Evolutionary conservation across 768 basidiomycete genomes (phyloP).

Genomic region (Tylopilus balloui): DNA sequence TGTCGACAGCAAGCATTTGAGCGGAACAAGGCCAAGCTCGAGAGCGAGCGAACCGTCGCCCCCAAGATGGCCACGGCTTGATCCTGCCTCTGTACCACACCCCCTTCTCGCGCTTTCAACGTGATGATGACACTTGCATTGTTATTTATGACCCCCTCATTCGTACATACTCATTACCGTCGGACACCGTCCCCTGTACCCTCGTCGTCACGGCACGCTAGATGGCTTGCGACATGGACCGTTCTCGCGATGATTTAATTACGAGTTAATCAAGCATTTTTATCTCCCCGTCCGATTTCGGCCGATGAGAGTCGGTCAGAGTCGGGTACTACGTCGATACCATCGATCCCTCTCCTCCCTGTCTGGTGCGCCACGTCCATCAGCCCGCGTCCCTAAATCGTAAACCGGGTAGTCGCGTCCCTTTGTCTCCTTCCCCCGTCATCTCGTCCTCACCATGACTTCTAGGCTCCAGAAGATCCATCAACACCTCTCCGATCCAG

Average conservation of each 20-base stretch:
- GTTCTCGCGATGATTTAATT: conserved; percentile 19
- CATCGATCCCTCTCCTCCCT: background rate
- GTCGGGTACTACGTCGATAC: too few species aligned
- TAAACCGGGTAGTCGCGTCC: background rate
- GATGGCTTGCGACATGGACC: conserved; percentile 13
- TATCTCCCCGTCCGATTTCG: conserved; percentile 1
- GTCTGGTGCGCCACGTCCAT: background rate
- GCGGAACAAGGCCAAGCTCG: conserved; percentile 81
- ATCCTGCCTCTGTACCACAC: conserved; percentile 13
- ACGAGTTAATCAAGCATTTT: conserved; percentile 15
- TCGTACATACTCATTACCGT: conserved; percentile 16
- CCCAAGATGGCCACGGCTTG: conserved; percentile 82
- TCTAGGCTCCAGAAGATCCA: conserved; percentile 57
- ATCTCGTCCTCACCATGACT: conserved; percentile 38
- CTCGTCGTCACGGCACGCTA: conserved; percentile 10
- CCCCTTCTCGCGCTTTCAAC: conserved; percentile 14
- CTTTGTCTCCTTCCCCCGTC: background rate
- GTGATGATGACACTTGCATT: conserved; percentile 22
- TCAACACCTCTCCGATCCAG: conserved; percentile 44
- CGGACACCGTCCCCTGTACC: conserved; percentile 2
- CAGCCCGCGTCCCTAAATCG: conserved; percentile 13
- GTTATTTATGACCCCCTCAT: conserved; percentile 27
- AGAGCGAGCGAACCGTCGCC: conserved; percentile 82
- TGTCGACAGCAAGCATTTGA: conserved; percentile 87
- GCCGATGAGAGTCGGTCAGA: too few species aligned